These are phyloP conservation scores for Hanseniaspora lachancei DNA, from an alignment of 805 yeast species.

Conservation along the genomic window DNA sequence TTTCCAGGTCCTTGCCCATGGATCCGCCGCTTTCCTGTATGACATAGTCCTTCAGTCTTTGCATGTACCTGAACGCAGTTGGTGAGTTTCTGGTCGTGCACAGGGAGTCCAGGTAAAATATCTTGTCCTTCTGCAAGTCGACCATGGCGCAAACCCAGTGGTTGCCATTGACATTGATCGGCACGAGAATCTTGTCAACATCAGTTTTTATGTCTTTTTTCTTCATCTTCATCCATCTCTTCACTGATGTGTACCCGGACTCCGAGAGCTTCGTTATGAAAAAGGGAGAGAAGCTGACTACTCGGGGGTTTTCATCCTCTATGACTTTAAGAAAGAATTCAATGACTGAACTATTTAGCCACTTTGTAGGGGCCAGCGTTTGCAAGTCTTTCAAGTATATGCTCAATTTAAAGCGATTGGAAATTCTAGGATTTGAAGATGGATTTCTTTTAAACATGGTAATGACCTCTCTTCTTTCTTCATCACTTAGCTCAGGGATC, in stretches of 20 bases:
- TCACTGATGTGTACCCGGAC: slow-evolving; percentile 71
- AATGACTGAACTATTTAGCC: slow-evolving; percentile 88
- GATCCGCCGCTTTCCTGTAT: slow-evolving; percentile 44
- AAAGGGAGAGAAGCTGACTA: slow-evolving; percentile 75
- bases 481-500: slow-evolving; percentile 21
- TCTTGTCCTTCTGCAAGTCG: slow-evolving; percentile 44
- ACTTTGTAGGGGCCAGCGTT: slow-evolving; percentile 54
- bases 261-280: slow-evolving; percentile 60
- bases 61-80: slow-evolving; percentile 30
- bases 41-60: slow-evolving; percentile 48
- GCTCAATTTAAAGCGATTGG: slow-evolving; percentile 37
- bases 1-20: slow-evolving; percentile 26
- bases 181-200: slow-evolving; percentile 58
- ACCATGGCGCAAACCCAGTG: slow-evolving; percentile 90
- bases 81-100: slow-evolving; percentile 29
- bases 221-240: slow-evolving; percentile 71
- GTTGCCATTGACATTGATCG: slow-evolving; percentile 67
- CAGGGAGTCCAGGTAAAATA: slow-evolving; percentile 70
- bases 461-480: slow-evolving; percentile 21
- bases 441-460: slow-evolving; percentile 23
- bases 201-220: slow-evolving; percentile 46
- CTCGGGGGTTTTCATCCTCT: slow-evolving; percentile 27
- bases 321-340: slow-evolving; percentile 54
- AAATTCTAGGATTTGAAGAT: slow-evolving; percentile 17
- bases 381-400: slow-evolving; percentile 52